Conservation (phyloP, 1,139 yeast species). For the Diutina catenulata region DNA sequence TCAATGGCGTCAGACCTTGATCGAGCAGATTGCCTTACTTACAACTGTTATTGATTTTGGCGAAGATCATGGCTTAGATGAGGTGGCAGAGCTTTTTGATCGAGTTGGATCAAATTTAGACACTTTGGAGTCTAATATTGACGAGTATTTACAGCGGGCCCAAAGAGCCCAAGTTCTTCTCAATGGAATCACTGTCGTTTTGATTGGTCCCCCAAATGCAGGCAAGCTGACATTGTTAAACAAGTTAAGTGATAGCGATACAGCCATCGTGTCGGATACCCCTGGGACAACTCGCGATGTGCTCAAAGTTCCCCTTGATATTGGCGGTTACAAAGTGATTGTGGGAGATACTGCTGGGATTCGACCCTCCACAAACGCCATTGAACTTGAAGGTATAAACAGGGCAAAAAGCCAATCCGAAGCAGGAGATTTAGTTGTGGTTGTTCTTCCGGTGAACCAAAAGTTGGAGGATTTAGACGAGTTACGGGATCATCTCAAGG, state of each 20-base stretch:
- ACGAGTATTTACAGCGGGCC: constrained; percentile 36
- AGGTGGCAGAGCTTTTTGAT: constrained; percentile 36
- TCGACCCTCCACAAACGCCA: constrained; percentile 43
- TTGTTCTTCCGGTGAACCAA: constrained; percentile 34
- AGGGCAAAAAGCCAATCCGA: constrained; percentile 54
- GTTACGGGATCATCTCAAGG: constrained; percentile 23
- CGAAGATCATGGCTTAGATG: constrained; percentile 82
- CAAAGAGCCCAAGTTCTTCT: constrained; percentile 53
- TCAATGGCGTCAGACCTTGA: constrained; percentile 56
- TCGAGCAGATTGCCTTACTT: constrained; percentile 58
- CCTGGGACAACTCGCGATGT: constrained; percentile 95
- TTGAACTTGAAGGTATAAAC: constrained; percentile 76
- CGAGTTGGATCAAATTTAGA: constrained; percentile 35
- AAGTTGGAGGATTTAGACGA: constrained; percentile 11
- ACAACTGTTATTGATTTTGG: constrained; percentile 93
- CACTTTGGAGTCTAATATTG: constrained; percentile 32
- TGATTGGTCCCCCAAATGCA: constrained; percentile 92
- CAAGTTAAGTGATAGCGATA: constrained; percentile 60
- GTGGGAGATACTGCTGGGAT: constrained; percentile 94
- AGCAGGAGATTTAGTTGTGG: constrained; percentile 49
- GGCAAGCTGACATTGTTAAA: constrained; percentile 88
- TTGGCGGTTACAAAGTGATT: constrained; percentile 74
- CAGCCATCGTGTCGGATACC: constrained; percentile 81
- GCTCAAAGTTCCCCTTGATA: constrained; percentile 69
- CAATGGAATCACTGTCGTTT: constrained; percentile 60